Evolutionary conservation across 306 rosid genomes (phyloP).

Genomic region (Castanospermum australe): DNA sequence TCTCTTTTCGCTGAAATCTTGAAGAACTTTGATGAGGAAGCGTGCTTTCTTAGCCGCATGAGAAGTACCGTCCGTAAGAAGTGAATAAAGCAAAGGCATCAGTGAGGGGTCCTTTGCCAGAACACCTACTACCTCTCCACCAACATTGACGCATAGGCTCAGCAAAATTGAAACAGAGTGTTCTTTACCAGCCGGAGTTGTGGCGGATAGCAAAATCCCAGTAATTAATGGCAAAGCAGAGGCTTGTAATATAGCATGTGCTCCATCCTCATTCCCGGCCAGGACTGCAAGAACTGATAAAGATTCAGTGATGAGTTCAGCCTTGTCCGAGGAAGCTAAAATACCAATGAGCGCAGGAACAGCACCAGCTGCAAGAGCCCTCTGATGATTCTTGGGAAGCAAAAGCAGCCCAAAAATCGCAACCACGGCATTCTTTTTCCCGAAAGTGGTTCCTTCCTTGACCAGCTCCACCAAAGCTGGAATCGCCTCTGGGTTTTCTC

Average conservation of each 20-base stretch:
- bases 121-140: constrained; percentile 45
- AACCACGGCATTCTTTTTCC: constrained; percentile 73
- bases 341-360: constrained; percentile 47
- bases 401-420: constrained; percentile 71
- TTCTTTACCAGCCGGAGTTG: constrained; percentile 48
- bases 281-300: constrained; percentile 60
- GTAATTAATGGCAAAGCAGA: constrained; percentile 36
- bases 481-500: constrained; percentile 55
- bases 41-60: constrained; percentile 68
- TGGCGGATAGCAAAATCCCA: constrained; percentile 28
- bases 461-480: constrained; percentile 52
- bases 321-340: constrained; percentile 44
- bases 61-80: constrained; percentile 52
- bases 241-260: constrained; percentile 35
- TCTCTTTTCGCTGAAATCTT: constrained; percentile 48
- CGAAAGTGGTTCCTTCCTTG: constrained; percentile 59
- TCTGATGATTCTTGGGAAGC: constrained; percentile 46
- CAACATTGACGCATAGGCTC: constrained; percentile 61
- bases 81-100: constrained; percentile 60
- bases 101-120: constrained; percentile 50
- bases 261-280: constrained; percentile 63
- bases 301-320: constrained; percentile 50
- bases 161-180: constrained; percentile 59
- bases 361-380: constrained; percentile 50
- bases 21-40: constrained; percentile 61